Evolutionary conservation across 352 stramenopile genomes (phyloP), one percentile per base, ranked within the genome.

Genomic region (Lagenidium sp.): DNA sequence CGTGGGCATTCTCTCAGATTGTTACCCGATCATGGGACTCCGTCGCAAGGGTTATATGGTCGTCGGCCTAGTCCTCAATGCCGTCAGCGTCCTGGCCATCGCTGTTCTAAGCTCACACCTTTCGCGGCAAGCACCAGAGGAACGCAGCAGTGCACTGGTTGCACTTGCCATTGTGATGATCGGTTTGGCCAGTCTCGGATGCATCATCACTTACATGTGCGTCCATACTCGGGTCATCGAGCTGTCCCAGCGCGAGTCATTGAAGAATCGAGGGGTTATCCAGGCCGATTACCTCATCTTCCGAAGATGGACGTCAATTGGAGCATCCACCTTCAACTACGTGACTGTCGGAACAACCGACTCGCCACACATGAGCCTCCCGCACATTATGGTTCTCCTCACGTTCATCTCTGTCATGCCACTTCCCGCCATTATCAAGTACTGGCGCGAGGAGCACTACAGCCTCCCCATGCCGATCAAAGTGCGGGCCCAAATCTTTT

Each of bases 11-110:
- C 47, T 96, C 11, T 94, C 73, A 15, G 85, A 97, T 55, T 95
- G 72, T 39, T 89, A 94, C 50, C 87, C 90, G 25, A 91, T 96
- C 63, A 83, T 85, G 64, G 85, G 86, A 2, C 66, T 90, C 15
- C 84, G 81, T 18, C 73, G 86, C 36, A 96, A 96, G 62, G 76
- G 80, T 11, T 97, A 96, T 63, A 95, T 96, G 65, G 80, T 95
- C 28, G 45, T 93, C 25, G 90, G 90, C 4, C 74, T 60, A 35
- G 54, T 77, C 50, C 53, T 85, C 44, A 85, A 82, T 46, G 74
- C 55, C 22, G 54, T 73, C n/a, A 63, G 57, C 19, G 60, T 85
- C 31, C 69, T 85, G 23, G 41, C 60, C 22, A 78, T 88, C 37
- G 76, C 63, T 1, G 63, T 48, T 8, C 42, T 85, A 4, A 84